Conservation (phyloP, 2,329 filamentous ascomycete species). For the Ascochyta koolunga region DNA sequence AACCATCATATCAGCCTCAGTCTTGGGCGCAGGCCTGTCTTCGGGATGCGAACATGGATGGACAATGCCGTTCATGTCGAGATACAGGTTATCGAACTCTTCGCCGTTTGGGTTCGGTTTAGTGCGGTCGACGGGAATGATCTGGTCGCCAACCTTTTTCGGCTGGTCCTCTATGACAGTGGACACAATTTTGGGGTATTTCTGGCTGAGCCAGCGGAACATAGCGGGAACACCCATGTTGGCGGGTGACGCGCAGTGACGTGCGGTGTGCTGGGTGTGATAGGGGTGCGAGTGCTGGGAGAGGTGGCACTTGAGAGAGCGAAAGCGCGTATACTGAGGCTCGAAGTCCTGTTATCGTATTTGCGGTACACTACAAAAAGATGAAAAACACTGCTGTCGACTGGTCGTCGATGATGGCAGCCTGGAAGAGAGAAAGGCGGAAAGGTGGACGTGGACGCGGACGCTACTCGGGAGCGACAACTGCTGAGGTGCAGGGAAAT, state of each 20-base stretch:
- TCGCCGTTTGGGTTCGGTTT: constrained; percentile 93
- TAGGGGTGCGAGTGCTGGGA: constrained; percentile 11
- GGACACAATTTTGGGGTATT: constrained; percentile 97
- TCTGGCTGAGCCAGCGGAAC: constrained; percentile 95
- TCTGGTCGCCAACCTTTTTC: constrained; percentile 79
- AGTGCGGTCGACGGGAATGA: constrained; percentile 84
- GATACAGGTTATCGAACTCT: constrained; percentile 96
- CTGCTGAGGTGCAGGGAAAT: background rate
- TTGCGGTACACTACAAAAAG: constrained; percentile 23
- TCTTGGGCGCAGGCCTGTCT: constrained; percentile 85
- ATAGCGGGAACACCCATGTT: constrained; percentile 92
- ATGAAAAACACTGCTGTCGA: constrained; percentile 15
- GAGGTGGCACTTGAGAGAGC: constrained; percentile 19
- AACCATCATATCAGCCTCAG: constrained; percentile 99
- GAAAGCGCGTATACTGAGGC: constrained; percentile 25
- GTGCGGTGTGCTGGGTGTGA: constrained; percentile 15
- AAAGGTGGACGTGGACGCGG: constrained; percentile 4
- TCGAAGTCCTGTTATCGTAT: constrained; percentile 25
- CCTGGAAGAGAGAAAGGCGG: constrained; percentile 16
- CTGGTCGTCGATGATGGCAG: constrained; percentile 21
- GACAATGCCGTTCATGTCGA: constrained; percentile 99
- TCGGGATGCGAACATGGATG: constrained; percentile 98
- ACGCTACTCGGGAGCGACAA: constrained; percentile 10
- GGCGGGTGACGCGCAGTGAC: constrained; percentile 28
- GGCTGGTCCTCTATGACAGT: constrained; percentile 87